Evolutionary conservation across 441 rosid genomes (phyloP), one percentile per base, ranked within the genome.

Genomic region (Hypseocharis bilobata): DNA sequence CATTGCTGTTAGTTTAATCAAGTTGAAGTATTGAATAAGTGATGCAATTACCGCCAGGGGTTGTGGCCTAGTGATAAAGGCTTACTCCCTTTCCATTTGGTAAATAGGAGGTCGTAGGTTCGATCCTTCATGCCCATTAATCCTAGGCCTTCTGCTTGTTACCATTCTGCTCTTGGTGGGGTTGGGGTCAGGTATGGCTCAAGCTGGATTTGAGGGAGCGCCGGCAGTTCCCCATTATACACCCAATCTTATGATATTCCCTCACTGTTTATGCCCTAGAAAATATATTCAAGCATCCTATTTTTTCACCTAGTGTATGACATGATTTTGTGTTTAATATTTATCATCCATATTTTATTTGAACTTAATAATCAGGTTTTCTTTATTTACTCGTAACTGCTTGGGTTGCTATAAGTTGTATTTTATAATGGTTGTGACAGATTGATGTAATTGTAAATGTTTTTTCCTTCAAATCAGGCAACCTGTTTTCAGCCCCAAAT

Each of bases 401-500:
- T 27, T 60, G 54, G 13, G 42, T 66, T 65, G 64, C 56, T 4
- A 10, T 10, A 52, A 17, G 23, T 52, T 52, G 57, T 22, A n/a
- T 52, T 10, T 52, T 52, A 28, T 52, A 52, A 8, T 52, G 57
- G 10, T 66, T 16, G 56, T 59, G 58, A 47, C 32, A 23, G 14
- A 14, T 23, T 58, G 27, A 49, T 47, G 19, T 63, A 20, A 68
- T 61, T 66, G 55, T 74, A 36, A 28, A 47, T 72, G 20, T 81
- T 80, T 51, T 68, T 67, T 60, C 72, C 23, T 70, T 77, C 71
- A 71, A 73, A 81, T 65, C 71, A 95, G 99, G 99, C 98, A 72
- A 95, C 99, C 26, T 64, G 82, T 75, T 95, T 95, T 69, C 99
- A 95, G 81, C 96, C 99, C 65, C 99, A 95, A 79, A 71, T 92